phyloP scores from a whole-genome alignment of 2,329 filamentous ascomycete species.

The Plenodomus tracheiphilus region DNA sequence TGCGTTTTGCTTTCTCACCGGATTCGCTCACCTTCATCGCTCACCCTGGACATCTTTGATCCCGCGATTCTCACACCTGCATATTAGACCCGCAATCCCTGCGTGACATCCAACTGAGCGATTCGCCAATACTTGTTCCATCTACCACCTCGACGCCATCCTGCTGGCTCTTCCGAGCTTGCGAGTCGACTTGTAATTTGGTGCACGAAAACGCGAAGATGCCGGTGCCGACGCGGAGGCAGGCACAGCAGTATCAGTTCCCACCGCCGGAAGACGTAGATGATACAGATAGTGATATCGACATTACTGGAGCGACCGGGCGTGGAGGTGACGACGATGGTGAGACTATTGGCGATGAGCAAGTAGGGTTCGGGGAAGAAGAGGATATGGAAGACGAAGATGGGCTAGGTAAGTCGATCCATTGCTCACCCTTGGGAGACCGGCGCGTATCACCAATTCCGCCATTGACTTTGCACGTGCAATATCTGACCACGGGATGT shows the following conservation, averaged over 20 bases:
- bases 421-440: too few relatives aligned
- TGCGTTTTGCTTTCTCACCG: neutral
- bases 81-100: conserved; percentile 9
- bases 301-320: conserved; percentile 18
- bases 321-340: conserved; percentile 26
- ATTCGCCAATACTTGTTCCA: neutral
- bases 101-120: neutral
- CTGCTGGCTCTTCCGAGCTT: conserved; percentile 1
- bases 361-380: conserved; percentile 25
- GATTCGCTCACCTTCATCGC: neutral
- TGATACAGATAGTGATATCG: conserved; percentile 35
- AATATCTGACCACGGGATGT: too few relatives aligned
- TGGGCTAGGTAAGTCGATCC: conserved; percentile 19
- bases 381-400: conserved; percentile 56
- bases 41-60: conserved; percentile 7
- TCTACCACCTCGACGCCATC: neutral
- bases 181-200: conserved; percentile 8
- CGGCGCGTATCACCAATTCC: neutral
- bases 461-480: neutral
- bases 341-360: conserved; percentile 28
- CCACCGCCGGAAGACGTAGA: conserved; percentile 19
- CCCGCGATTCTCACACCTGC: conserved; percentile 6
- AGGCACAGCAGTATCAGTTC: conserved; percentile 20
- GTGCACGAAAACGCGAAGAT: conserved; percentile 17
- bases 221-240: conserved; percentile 34